Conservation (phyloP, 225 moss, liverwort and hornwort genomes). For the Physcomitrium patens region DNA sequence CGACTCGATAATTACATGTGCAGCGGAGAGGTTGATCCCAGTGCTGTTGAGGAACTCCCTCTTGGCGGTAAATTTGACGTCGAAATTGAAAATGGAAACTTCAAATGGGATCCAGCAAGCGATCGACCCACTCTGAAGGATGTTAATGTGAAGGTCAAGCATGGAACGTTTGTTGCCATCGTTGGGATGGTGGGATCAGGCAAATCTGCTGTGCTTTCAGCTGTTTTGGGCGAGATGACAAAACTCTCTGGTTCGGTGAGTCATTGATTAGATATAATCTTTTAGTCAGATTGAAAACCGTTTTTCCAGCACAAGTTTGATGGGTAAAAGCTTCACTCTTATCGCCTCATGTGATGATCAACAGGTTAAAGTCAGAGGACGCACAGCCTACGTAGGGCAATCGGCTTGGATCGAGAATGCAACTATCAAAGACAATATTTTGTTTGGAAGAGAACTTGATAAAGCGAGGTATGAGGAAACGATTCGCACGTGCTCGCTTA, state of each 20-base stretch:
- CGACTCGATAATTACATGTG: slow-evolving; percentile 54
- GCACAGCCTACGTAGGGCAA: slow-evolving; percentile 62
- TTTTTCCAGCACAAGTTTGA: too few relatives aligned
- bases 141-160: slow-evolving; percentile 50
- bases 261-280: not conserved
- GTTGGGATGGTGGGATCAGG: slow-evolving; percentile 70
- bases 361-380: slow-evolving; percentile 67
- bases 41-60: slow-evolving; percentile 49
- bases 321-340: not conserved
- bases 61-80: slow-evolving; percentile 48
- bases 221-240: slow-evolving; percentile 68
- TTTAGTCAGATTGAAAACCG: too few relatives aligned
- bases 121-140: slow-evolving; percentile 46
- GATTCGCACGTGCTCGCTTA: slow-evolving; percentile 54
- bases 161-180: slow-evolving; percentile 60
- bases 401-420: slow-evolving; percentile 74
- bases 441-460: slow-evolving; percentile 59
- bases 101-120: slow-evolving; percentile 50
- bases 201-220: slow-evolving; percentile 65
- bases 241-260: slow-evolving; percentile 62
- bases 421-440: slow-evolving; percentile 59
- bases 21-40: slow-evolving; percentile 54
- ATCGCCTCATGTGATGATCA: not conserved
- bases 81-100: slow-evolving; percentile 52
- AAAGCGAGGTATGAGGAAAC: slow-evolving; percentile 51